These are phyloP conservation scores for Paxillus involutus DNA, from an alignment of 768 basidiomycete genomes.

Conservation along the genomic window DNA sequence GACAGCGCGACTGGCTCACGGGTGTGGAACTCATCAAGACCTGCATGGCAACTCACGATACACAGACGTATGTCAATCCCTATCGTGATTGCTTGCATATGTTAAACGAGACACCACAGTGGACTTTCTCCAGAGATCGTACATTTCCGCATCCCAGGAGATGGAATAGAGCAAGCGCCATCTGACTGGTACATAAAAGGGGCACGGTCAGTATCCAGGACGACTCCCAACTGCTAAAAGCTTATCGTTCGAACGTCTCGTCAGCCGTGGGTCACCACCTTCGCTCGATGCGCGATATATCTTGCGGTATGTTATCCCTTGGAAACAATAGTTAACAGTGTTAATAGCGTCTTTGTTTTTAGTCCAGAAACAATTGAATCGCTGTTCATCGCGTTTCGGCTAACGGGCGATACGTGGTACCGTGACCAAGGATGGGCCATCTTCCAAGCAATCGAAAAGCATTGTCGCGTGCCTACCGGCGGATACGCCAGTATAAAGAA, in stretches of 20 bases:
- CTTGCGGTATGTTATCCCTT: conserved; percentile 55
- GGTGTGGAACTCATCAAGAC: conserved; percentile 83
- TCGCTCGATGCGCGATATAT: conserved; percentile 91
- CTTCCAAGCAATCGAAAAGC: conserved; percentile 84
- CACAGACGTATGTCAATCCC: conserved; percentile 61
- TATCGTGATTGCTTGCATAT: neutral
- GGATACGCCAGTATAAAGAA: conserved; percentile 85
- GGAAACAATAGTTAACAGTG: neutral
- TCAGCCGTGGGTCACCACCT: conserved; percentile 24
- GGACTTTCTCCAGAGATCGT: conserved; percentile 89
- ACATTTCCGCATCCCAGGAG: conserved; percentile 71
- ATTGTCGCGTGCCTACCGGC: conserved; percentile 74
- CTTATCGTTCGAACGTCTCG: conserved; percentile 5
- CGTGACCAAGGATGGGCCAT: conserved; percentile 86
- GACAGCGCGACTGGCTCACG: conserved; percentile 76
- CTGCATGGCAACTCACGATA: conserved; percentile 85
- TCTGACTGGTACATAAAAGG: conserved; percentile 94
- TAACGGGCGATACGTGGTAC: conserved; percentile 82
- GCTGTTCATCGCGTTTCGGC: conserved; percentile 86
- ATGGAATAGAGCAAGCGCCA: conserved; percentile 45
- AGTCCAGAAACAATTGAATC: conserved; percentile 95
- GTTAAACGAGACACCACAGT: conserved; percentile 35
- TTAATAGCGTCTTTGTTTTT: neutral
- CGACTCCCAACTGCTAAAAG: neutral
- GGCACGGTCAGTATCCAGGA: conserved; percentile 44